Evolutionary conservation across 2,329 filamentous ascomycete species (phyloP), one percentile per base, ranked within the genome.

Genomic region (Aspergillus vadensis): DNA sequence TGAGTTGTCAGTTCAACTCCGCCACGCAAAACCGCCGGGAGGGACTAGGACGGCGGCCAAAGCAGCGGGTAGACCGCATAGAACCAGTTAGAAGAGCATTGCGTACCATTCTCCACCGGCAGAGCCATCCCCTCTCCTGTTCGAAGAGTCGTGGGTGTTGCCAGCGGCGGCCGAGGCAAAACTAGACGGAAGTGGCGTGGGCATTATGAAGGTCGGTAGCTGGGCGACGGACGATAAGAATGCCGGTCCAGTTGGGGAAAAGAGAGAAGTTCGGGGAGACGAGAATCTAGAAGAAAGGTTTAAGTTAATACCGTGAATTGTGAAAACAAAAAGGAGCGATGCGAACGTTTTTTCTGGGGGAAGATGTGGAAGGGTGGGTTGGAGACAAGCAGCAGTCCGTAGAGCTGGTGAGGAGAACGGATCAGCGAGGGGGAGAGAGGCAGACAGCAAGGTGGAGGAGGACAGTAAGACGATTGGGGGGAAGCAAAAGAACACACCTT

Each of bases 141-240:
- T 76, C 85, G 86, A 75, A 83, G 85, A 79, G 76, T 87, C 75
- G 82, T 77, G 80, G 70, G 84, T 88, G 77, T 91, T 89, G 77
- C 90, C 90, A 75, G 90, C 90, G 69, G 90, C 90, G 71, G 90
- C 90, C 74, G 90, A 92, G 76, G 90, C 90, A 80, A 93, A 93
- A 83, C 89, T 92, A 70, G 90, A 91, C 71, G 89, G 88, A 77
- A 92, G 85, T 81, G 90, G 88, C 76, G 88, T 86, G 81, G 89
- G 86, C 89, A 92, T 85, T 71, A 68, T 78, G 70, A 57, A 62
- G 43, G 49, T 60, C 64, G 58, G 62, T 59, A 63, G 61, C 58
- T 60, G 64, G 64, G 62, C 61, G 63, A 63, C 55, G 64, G 69
- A 64, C 48, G 58, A 54, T 36, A 59, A 30, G 57, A 64, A 21